Conservation (phyloP, 768 basidiomycete species). For the Austroboletus eburneus region DNA sequence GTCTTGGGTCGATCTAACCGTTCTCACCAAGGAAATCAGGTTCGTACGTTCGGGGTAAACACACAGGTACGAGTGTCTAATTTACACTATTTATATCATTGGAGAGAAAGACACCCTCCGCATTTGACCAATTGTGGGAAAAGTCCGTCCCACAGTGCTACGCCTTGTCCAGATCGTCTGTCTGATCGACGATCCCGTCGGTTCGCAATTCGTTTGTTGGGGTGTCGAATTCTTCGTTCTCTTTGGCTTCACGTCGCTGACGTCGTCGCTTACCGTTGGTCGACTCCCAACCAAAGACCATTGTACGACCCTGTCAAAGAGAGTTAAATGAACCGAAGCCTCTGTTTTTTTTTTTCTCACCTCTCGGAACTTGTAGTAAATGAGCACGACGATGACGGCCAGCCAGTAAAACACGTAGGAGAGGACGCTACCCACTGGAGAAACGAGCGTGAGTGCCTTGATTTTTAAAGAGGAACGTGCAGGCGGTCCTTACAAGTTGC, state of each 20-base stretch:
- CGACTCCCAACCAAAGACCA: slow-evolving; percentile 53
- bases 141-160: too few relatives aligned
- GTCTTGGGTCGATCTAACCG: too few relatives aligned
- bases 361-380: slow-evolving; percentile 64
- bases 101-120: too few relatives aligned
- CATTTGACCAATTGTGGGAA: too few relatives aligned
- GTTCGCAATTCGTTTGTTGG: too few relatives aligned
- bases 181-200: too few relatives aligned
- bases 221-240: too few relatives aligned
- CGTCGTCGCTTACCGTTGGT: slow-evolving; percentile 39
- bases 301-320: slow-evolving; percentile 54
- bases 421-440: slow-evolving; percentile 69
- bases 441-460: background rate
- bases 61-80: too few relatives aligned
- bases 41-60: too few relatives aligned
- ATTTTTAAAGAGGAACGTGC: background rate
- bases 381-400: slow-evolving; percentile 62
- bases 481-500: slow-evolving; percentile 51
- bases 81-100: background rate
- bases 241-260: slow-evolving; percentile 21
- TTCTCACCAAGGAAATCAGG: too few relatives aligned
- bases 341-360: slow-evolving; percentile 23
- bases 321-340: background rate
- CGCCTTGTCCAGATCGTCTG: too few relatives aligned
- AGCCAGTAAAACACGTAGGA: slow-evolving; percentile 93